Evolutionary conservation across 1,139 yeast species (phyloP).

Genomic region (Lodderomyces metapsilosis): DNA sequence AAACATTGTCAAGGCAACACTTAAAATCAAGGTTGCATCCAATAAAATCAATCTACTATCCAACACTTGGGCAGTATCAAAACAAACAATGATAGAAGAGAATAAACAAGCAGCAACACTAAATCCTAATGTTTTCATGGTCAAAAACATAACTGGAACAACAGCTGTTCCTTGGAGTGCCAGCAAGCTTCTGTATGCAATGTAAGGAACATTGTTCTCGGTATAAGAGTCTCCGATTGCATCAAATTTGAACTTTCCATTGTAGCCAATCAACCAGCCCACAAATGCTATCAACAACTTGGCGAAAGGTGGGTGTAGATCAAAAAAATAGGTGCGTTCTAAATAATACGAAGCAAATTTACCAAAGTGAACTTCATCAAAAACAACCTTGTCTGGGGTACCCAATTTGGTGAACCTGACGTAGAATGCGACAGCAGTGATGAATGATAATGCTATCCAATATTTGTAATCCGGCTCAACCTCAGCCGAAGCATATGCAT

Average conservation of each 20-base stretch:
- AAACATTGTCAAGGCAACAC: conserved; percentile 78
- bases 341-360: conserved; percentile 89
- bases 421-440: conserved; percentile 65
- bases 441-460: conserved; percentile 39
- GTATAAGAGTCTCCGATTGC: conserved; percentile 84
- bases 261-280: conserved; percentile 86
- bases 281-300: conserved; percentile 86
- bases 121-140: conserved; percentile 81
- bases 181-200: conserved; percentile 79
- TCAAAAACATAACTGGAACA: conserved; percentile 77
- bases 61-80: conserved; percentile 88
- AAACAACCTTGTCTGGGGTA: conserved; percentile 84
- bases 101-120: conserved; percentile 75
- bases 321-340: conserved; percentile 85
- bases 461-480: conserved; percentile 36
- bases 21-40: conserved; percentile 83
- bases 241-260: conserved; percentile 88
- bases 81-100: conserved; percentile 77
- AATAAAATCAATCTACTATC: conserved; percentile 88
- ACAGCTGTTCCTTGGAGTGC: conserved; percentile 83
- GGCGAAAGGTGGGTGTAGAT: conserved; percentile 97
- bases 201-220: conserved; percentile 77
- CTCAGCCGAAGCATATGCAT: not conserved
- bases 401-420: conserved; percentile 72
- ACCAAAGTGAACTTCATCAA: conserved; percentile 98